These are phyloP conservation scores for Populus ilicifolia DNA, from an alignment of 345 rosid genomes.

Conservation along the genomic window DNA sequence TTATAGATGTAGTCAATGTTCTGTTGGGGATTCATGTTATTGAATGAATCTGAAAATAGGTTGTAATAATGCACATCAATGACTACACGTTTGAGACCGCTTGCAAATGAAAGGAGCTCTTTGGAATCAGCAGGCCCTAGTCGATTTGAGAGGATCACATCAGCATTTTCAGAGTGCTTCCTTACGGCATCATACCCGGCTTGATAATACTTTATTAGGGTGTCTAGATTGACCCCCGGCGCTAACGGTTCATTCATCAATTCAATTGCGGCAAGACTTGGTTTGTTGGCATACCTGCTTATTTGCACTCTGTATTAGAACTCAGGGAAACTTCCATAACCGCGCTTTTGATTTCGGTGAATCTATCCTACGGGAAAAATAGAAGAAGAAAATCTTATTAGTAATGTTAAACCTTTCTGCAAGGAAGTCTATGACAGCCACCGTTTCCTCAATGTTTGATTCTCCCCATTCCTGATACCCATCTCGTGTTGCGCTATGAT, in stretches of 20 bases:
- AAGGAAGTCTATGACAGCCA: constrained; percentile 36
- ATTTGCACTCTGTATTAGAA: not conserved
- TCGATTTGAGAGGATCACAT: constrained; percentile 35
- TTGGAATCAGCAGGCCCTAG: constrained; percentile 20
- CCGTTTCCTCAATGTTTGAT: constrained; percentile 28
- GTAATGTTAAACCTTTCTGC: constrained; percentile 15
- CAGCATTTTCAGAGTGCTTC: constrained; percentile 26
- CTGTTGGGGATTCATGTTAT: constrained; percentile 17
- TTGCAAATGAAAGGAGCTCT: constrained; percentile 30
- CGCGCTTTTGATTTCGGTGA: too few relatives aligned
- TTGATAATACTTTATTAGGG: constrained; percentile 26
- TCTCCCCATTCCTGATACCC: constrained; percentile 45
- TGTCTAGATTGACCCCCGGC: constrained; percentile 16
- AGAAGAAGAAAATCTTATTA: too few relatives aligned
- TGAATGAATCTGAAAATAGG: constrained; percentile 11
- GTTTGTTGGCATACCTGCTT: not conserved
- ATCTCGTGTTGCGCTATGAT: constrained; percentile 36
- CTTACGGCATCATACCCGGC: constrained; percentile 38
- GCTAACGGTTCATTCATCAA: constrained; percentile 43
- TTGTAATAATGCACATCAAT: constrained; percentile 44
- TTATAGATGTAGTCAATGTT: constrained; percentile 24
- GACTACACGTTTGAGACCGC: constrained; percentile 19
- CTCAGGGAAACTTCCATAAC: not conserved
- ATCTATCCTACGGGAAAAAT: too few relatives aligned
- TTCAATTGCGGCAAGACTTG: constrained; percentile 31